Evolutionary conservation across 352 stramenopile species (phyloP), one percentile per base, ranked within the genome.

Genomic region (Aphanomyces cochlioides): DNA sequence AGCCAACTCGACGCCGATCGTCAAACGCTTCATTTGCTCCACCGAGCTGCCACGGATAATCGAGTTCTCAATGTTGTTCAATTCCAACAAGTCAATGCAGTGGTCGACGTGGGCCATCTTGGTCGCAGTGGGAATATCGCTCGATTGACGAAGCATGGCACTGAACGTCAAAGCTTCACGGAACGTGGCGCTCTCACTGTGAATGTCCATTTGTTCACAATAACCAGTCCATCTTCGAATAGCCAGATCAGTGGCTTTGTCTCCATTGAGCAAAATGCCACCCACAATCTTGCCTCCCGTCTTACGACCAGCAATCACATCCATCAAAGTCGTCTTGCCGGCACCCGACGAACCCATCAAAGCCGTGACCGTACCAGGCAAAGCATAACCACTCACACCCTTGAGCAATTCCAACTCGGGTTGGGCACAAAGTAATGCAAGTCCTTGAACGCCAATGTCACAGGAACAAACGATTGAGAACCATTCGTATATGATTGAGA

Each of bases 271-370:
- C 5, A 80, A 72, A 65, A 98, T 85, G 6, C 93, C 72, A 7
- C 92, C 90, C 45, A 68, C 78, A 43, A 96, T 86, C 34, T 56
- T 76, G 28, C 90, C 90, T 37, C 79, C 82, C 15, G 78, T 90
- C 77, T 98, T 98, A 53, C 93, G 79, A 21, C 95, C 78, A n/a
- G 93, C 88, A 54, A 98, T 89, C 0, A 98, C 92, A 76, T 98
- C 92, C 73, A 97, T 84, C 3, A 98, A 79, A 4, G 94, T 98
- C 1, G 82, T 91, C 59, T 87, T 96, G 12, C 88, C 88, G 2
- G 88, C 88, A n/a, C 86, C 89, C 37, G 74, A 88, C 28, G 78
- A 90, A 7, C 90, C 90, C 86, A 97, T 96, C 2, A 98, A 76
- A 36, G 88, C 90, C 41, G 88, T 97, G 77, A 97, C 87, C 15